Evolutionary conservation across 768 basidiomycete genomes (phyloP), one percentile per base, ranked within the genome.

Genomic region (Lentinula detonsa): DNA sequence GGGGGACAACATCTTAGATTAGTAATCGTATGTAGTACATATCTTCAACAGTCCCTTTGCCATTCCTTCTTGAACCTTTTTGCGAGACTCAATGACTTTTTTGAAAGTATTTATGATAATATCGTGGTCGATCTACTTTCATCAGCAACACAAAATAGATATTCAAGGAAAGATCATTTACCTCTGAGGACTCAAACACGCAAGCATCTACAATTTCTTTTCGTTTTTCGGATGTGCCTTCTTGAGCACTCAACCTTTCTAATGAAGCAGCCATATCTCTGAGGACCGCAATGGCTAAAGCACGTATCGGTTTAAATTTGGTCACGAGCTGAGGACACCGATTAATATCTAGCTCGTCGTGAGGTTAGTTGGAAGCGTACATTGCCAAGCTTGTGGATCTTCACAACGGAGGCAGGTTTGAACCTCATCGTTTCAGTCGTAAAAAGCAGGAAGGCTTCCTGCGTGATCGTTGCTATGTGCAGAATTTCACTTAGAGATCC

Each of bases 391-490:
- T 88, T 92, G 71, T 93, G 81, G 42, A 83, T 77, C 69, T 90
- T 91, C 45, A 87, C 81, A 16, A 88, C 78, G 0, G 87, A 82
- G 3, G 84, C 71, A 7, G 84, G 72, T 70, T 90, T 91, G 78
- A 93, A 93, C 11, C 91, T 84, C 56, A 83, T 66, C 0, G 86
- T 87, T 68, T 87, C 88, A n/a, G 88, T 75, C 21, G 78, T 73
- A 62, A 94, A 81, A 1, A 94, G 73, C 49, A 91, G 77, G 66
- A 90, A 85, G 2, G 87, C 91, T 78, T 95, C 93, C 71, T 93
- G 91, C 0, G 82, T 80, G 54, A 95, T 73, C 11, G 84, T 83
- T 2, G 86, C 88, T 3, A 90, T 74, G 64, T 95, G 92, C 18
- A 94, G 77, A n/a, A 84, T 64, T 65, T 87, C 83, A 53, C 78